A percentile compares a stretch with the other conserved stretches of the same genome.
phyloP scores from a whole-genome alignment of 148 eudicot genomes.

The Camellia sinensis region DNA sequence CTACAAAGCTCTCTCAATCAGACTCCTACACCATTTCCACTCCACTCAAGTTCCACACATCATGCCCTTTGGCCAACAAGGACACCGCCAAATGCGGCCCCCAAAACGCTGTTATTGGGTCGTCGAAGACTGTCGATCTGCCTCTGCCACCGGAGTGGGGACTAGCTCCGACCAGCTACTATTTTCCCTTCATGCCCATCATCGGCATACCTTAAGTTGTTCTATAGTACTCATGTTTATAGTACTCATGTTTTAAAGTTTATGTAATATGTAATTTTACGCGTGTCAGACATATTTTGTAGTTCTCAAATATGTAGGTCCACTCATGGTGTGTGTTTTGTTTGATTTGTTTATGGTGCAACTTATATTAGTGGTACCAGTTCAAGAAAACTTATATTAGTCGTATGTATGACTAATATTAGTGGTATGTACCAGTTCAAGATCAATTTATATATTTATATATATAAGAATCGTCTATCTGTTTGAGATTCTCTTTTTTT shows the following conservation, averaged over 20 bases:
- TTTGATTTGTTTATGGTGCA: no score
- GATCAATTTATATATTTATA: no score
- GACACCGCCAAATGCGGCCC: constrained; percentile 22
- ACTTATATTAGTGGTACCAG: no score
- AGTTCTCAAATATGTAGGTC: no score
- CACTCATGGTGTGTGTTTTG: no score
- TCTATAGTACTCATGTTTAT: background rate
- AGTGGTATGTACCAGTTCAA: no score
- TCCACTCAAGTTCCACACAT: constrained; percentile 52
- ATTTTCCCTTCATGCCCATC: constrained; percentile 61
- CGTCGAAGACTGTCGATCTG: constrained; percentile 65
- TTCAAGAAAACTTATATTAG: no score
- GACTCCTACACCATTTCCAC: constrained; percentile 35
- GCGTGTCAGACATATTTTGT: no score
- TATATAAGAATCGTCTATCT: no score
- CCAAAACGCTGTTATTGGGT: constrained; percentile 20
- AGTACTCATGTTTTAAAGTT: constrained; percentile 1
- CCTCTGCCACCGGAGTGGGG: constrained; percentile 79
- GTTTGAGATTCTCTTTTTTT: no score
- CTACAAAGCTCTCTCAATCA: constrained; percentile 16
- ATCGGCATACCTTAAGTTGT: constrained; percentile 65
- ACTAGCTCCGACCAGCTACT: constrained; percentile 65
- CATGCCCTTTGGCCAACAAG: constrained; percentile 37
- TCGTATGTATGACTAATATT: no score
- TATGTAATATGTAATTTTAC: no score